Conservation (phyloP, 805 yeast genomes). For the Kodamaea kakaduensis region DNA sequence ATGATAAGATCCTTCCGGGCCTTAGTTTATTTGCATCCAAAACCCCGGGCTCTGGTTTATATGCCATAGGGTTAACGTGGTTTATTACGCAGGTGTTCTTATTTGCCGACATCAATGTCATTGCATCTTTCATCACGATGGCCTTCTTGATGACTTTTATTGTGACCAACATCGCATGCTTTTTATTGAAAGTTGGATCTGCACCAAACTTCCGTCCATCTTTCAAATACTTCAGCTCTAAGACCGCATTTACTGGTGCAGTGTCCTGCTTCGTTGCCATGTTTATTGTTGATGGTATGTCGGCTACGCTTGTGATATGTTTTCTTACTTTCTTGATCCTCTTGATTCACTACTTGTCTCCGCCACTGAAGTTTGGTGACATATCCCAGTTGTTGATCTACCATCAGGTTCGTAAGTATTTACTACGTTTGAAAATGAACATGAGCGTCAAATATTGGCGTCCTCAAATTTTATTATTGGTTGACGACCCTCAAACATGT, state of each 20-base stretch:
- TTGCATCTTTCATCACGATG: conserved; percentile 95
- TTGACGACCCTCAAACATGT: conserved; percentile 87
- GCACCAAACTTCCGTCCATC: conserved; percentile 99
- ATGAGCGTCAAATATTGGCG: conserved; percentile 95
- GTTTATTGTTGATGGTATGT: conserved; percentile 90
- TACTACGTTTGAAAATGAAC: conserved; percentile 77
- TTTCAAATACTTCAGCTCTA: conserved; percentile 77
- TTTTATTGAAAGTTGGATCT: conserved; percentile 76
- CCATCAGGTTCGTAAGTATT: conserved; percentile 93
- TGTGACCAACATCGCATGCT: conserved; percentile 92
- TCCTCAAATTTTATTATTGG: conserved; percentile 85
- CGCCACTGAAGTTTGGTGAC: conserved; percentile 98
- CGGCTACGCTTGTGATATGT: conserved; percentile 73
- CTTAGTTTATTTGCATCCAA: conserved; percentile 46
- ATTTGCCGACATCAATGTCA: conserved; percentile 86
- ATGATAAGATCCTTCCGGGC: conserved; percentile 85
- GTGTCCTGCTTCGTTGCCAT: conserved; percentile 70
- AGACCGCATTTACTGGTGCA: conserved; percentile 79
- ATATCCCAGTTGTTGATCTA: conserved; percentile 93
- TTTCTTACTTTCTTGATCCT: conserved; percentile 64
- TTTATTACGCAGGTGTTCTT: conserved; percentile 76
- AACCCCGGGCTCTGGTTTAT: conserved; percentile 53
- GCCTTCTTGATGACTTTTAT: conserved; percentile 95
- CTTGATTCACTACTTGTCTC: conserved; percentile 82
- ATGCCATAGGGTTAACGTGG: conserved; percentile 75